Base-by-base conservation (phyloP, 2,329 filamentous ascomycete species). In the Beauveria varroae region DNA sequence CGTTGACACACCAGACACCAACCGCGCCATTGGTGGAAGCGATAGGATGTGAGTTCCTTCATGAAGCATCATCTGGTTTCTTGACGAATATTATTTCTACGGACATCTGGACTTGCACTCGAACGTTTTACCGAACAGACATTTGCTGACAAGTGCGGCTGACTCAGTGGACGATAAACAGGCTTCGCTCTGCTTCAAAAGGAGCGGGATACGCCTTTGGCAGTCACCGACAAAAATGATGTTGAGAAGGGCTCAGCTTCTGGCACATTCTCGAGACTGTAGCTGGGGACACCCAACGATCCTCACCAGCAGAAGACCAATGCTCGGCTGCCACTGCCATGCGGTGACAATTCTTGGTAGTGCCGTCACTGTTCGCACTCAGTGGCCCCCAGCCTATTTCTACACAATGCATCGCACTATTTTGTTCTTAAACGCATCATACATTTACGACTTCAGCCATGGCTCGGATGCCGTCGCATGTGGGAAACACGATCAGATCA, bases 1-100 rank as follows among this genome's bases (percentile, higher is more conserved):
- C 66, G 81, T 84, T 70, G 86, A 90, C 74, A 86, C 84, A 75
- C 85, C 86, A 68, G 87, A 90, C 72, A 86, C 86, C 76, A 87
- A 83, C 81, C 86, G 87, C 77, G 86, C 86, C 77, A 85, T 89
- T 73, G 88, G 87, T 75, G 87, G 87, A 79, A 91, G 87, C 83
- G 89, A 91, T 81, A 88, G 91, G 90, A 96, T 96, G 92, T 96
- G 90, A 96, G 92, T 96, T 80, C 82, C 81, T 65, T 65, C 64
- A 82, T 78, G 24, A 81, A 78, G 81, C 78, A 76, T 75, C 76
- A 72, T 74, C 75, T 73, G 64, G 67, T 57, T 50, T 51, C 86
- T 67, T 83, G 73, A 84, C 82, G 34, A 24, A 20, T 49, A 18
- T 22, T 2, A 61, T 55, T 87, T 84, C 88, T 87, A 86, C 89